Conservation (phyloP, 1,284 basidiomycete species). For the Apiotrichum veenhuisii region DNA sequence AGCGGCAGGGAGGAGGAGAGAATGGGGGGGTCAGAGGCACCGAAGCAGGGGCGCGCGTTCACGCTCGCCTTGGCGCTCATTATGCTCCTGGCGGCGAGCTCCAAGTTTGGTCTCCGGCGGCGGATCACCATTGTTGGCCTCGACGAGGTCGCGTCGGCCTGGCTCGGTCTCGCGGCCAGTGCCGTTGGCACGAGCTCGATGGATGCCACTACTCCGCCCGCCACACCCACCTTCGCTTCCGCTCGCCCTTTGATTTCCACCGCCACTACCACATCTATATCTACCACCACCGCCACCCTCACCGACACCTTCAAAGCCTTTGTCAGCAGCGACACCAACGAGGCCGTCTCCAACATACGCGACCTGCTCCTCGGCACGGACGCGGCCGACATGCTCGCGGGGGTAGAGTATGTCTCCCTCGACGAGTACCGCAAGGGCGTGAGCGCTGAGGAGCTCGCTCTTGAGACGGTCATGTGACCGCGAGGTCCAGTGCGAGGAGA, state of each 20-base stretch:
- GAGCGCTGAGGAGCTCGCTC: neutral
- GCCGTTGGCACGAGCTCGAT: too few species aligned
- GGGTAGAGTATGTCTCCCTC: neutral
- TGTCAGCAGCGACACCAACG: neutral
- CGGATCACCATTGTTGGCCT: conserved; percentile 3
- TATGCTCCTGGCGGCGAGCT: neutral
- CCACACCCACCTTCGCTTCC: too few species aligned
- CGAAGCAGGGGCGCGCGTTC: neutral
- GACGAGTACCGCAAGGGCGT: neutral
- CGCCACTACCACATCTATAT: neutral
- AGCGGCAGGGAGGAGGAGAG: neutral
- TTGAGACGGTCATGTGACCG: neutral
- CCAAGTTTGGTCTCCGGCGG: neutral
- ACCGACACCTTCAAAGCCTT: neutral
- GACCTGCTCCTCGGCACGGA: neutral
- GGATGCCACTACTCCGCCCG: too few species aligned
- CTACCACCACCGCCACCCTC: neutral
- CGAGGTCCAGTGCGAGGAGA: too few species aligned
- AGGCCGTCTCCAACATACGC: neutral
- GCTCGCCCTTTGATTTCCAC: neutral
- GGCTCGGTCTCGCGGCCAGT: conserved; percentile 1
- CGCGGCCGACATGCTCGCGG: neutral
- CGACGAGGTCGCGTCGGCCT: neutral
- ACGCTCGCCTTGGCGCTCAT: neutral
- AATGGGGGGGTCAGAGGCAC: neutral